Evolutionary conservation across 2,329 filamentous ascomycete genomes (phyloP), one percentile per base, ranked within the genome.

Genomic region (Lasiodiplodia gonubiensis): DNA sequence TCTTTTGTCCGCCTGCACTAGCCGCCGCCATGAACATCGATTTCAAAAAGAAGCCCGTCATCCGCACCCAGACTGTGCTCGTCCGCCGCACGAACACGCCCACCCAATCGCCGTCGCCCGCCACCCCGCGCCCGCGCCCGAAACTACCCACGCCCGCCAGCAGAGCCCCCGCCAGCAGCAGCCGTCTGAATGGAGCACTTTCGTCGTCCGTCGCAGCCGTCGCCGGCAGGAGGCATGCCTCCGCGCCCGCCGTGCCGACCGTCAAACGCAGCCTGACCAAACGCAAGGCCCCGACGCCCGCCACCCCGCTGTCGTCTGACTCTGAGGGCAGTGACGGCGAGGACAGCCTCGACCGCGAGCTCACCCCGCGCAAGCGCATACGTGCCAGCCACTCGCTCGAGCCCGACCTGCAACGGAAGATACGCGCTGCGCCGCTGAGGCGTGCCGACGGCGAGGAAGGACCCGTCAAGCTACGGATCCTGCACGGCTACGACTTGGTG

Each of bases 401-500:
- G 70, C 78, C 77, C 14, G 77, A 80, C 67, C 59, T 71, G 67
- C 73, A 72, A 63, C 68, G 78, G 55, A 71, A 76, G 68, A 75
- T 80, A 67, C 72, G 68, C 46, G 16, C 48, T 55, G 67, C 42
- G 65, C 64, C 27, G 70, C 69, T 33, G 69, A 67, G 39, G 59
- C 54, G 11, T 14, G 67, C 64, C 2, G 55, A 67, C 11, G 71
- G 70, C 59, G 69, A 69, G n/a, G 69, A 69, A 21, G 64, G 53
- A 33, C 68, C 69, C 25, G 69, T 54, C 16, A 37, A 71, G 48
- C 70, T 72, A 23, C 70, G 64, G 48, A 70, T 81, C 30, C 76
- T 82, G 57, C 80, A 83, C 68, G 80, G 81, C 35, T 73, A 78
- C 39, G 73, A 80, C 39, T 77, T 82, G 69, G 80, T 80, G 14